Conservation (phyloP, 192 early-diverging fungal genomes). For the Gonapodya prolifera region DNA sequence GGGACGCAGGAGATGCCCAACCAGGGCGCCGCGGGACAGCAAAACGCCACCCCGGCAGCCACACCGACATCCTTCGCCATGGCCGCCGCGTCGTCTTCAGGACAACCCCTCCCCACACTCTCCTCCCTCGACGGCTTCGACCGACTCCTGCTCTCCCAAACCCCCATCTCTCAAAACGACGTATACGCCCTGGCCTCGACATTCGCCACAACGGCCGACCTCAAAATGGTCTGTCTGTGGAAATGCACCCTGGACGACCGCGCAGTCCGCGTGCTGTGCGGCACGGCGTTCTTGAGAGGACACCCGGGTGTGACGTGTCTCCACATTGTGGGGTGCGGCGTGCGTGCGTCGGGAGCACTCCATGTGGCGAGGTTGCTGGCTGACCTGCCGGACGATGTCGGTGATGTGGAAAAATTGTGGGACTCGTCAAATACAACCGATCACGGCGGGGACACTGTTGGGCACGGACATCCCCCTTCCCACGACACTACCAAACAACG, state of each 20-base stretch:
- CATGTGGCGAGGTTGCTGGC: neutral
- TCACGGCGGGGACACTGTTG: too few relatives aligned
- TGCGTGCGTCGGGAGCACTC: neutral
- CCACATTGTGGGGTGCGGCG: neutral
- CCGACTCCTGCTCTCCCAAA: neutral
- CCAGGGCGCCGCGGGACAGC: neutral
- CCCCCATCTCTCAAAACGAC: neutral
- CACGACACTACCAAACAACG: neutral
- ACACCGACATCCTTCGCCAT: neutral
- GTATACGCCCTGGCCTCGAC: neutral
- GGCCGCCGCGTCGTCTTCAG: neutral
- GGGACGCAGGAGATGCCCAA: neutral
- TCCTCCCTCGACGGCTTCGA: neutral
- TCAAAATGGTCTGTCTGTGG: neutral
- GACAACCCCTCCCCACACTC: neutral
- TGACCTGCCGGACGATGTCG: neutral
- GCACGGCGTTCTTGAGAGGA: neutral
- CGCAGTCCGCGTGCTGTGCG: neutral
- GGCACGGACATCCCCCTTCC: neutral
- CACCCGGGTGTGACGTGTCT: neutral
- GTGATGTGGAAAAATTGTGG: neutral
- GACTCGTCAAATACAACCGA: too few relatives aligned
- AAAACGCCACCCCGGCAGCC: neutral
- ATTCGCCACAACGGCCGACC: neutral
- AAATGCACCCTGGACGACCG: neutral